These are phyloP conservation scores for Solanum microdontum DNA, from an alignment of 257 asterid species.

Conservation along the genomic window DNA sequence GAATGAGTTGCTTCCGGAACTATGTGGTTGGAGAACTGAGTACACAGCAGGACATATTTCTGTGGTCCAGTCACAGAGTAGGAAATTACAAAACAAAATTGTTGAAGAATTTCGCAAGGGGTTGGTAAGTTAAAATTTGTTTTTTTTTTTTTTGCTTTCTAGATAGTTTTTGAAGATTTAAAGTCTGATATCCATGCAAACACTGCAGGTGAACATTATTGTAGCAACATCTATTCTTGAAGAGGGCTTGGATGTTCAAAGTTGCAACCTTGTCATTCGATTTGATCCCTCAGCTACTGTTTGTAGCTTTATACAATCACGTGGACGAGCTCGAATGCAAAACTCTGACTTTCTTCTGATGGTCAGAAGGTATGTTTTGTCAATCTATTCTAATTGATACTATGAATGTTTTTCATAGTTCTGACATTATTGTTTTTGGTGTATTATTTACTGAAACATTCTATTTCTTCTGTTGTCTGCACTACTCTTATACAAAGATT, in stretches of 20 bases:
- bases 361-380: constrained; percentile 39
- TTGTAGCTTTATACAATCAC: constrained; percentile 86
- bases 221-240: constrained; percentile 83
- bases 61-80: constrained; percentile 40
- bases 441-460: not conserved
- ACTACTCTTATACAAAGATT: not conserved
- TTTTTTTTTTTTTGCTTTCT: not conserved
- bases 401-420: not conserved
- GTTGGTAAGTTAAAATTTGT: not conserved
- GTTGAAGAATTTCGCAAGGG: constrained; percentile 60
- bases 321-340: constrained; percentile 89
- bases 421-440: not conserved
- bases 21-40: constrained; percentile 50
- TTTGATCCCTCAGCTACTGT: constrained; percentile 66
- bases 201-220: constrained; percentile 63
- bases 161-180: not conserved
- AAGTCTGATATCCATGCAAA: not conserved
- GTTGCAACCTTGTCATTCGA: constrained; percentile 84
- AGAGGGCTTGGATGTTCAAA: constrained; percentile 89
- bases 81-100: constrained; percentile 44
- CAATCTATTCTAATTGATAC: not conserved
- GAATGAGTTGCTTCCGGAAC: constrained; percentile 48
- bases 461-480: not conserved
- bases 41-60: constrained; percentile 55
- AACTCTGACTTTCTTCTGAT: constrained; percentile 66